These are phyloP conservation scores for Garcia nutans DNA, from an alignment of 345 rosid genomes.

Conservation along the genomic window DNA sequence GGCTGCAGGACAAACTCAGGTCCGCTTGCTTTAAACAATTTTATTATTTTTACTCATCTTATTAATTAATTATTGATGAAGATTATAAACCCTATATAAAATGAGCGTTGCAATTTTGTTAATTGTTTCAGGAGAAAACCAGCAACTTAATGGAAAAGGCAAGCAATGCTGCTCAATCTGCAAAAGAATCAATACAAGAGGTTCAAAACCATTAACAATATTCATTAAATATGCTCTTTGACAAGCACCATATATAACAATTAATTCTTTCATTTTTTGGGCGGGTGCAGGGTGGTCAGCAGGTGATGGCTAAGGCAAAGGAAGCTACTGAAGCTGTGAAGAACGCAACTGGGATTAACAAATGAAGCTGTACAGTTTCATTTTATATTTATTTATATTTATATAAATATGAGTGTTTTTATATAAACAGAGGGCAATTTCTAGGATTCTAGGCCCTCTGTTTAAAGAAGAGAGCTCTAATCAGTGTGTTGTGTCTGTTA, in stretches of 20 bases:
- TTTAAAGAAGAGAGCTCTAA: constrained; percentile 19
- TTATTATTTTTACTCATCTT: no score
- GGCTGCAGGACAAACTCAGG: constrained; percentile 60
- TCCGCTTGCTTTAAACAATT: neutral
- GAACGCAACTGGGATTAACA: constrained; percentile 46
- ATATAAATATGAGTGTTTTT: neutral
- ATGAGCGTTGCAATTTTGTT: neutral
- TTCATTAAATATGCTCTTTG: neutral
- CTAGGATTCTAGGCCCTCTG: no score
- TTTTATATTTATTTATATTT: no score
- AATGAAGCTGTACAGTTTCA: neutral
- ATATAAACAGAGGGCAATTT: neutral
- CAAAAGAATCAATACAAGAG: constrained; percentile 56
- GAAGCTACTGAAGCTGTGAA: constrained; percentile 64
- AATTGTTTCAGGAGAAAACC: constrained; percentile 54
- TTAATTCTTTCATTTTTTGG: neutral
- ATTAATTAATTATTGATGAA: no score
- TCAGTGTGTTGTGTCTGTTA: no score
- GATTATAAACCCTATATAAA: neutral
- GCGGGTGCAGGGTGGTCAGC: constrained; percentile 50
- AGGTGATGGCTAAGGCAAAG: constrained; percentile 52
- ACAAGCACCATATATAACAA: neutral
- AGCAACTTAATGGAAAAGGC: constrained; percentile 56
- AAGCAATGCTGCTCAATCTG: constrained; percentile 57
- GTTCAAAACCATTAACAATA: constrained; percentile 24